Conservation (phyloP, 768 basidiomycete genomes). For the Psilocybe sp. region DNA sequence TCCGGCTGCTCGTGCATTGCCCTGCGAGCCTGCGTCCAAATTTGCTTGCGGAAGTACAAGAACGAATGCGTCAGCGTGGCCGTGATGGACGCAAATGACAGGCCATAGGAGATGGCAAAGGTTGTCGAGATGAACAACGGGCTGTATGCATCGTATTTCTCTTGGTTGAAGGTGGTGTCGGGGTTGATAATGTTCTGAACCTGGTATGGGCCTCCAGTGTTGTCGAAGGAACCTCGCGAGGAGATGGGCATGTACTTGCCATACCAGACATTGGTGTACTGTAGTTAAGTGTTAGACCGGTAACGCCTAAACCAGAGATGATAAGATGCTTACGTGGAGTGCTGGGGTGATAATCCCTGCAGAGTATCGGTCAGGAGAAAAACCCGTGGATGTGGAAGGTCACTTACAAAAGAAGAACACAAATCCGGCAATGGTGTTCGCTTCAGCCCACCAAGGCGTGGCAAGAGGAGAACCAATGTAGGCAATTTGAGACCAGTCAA, state of each 20-base stretch:
- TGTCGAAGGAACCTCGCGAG: constrained; percentile 61
- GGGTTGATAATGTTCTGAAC: constrained; percentile 52
- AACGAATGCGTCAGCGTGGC: constrained; percentile 69
- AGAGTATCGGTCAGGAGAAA: background rate
- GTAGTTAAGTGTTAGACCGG: no score
- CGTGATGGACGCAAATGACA: constrained; percentile 80
- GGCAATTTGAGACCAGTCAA: constrained; percentile 79
- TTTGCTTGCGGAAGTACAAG: constrained; percentile 77
- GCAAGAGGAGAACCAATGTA: constrained; percentile 72
- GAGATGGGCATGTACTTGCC: constrained; percentile 64
- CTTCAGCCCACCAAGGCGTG: constrained; percentile 83
- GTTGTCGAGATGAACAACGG: constrained; percentile 68
- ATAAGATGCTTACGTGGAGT: constrained; percentile 50
- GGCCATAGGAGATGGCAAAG: constrained; percentile 76
- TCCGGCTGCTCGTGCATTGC: constrained; percentile 79
- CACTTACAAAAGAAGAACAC: constrained; percentile 63
- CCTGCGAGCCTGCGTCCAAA: constrained; percentile 67
- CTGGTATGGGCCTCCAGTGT: constrained; percentile 56
- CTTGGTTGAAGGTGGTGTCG: constrained; percentile 53
- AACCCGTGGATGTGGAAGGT: background rate
- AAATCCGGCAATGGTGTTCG: constrained; percentile 63
- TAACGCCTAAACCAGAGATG: no score
- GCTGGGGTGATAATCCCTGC: constrained; percentile 57
- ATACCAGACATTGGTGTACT: constrained; percentile 63
- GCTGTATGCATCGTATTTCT: constrained; percentile 53